Conservation (phyloP, 1,139 yeast genomes). For the Entelexis paramagnoliae region DNA sequence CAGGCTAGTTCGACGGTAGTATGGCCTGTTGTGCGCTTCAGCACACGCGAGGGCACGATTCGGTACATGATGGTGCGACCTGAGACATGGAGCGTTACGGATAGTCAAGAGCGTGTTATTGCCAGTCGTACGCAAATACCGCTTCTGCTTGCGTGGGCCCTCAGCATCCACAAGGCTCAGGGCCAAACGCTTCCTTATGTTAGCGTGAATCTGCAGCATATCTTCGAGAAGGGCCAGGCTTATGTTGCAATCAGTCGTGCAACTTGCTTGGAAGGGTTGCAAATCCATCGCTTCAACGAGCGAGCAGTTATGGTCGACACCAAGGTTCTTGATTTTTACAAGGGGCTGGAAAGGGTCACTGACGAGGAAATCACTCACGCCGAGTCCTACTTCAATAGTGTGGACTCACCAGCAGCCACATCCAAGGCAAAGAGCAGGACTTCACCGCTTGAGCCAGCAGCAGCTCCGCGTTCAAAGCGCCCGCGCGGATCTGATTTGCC, state of each 20-base stretch:
- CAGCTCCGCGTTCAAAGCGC: background rate
- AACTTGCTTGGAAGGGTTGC: constrained; percentile 65
- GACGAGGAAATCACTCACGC: constrained; percentile 14
- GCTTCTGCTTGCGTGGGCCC: constrained; percentile 83
- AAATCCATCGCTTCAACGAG: constrained; percentile 58
- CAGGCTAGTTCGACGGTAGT: constrained; percentile 27
- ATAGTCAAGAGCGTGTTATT: constrained; percentile 27
- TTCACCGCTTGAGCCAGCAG: background rate
- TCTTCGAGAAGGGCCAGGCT: constrained; percentile 91
- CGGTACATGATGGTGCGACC: constrained; percentile 62
- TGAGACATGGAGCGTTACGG: constrained; percentile 65
- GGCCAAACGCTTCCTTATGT: constrained; percentile 86
- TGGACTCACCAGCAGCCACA: background rate
- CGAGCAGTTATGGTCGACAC: constrained; percentile 50
- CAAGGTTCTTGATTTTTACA: constrained; percentile 53
- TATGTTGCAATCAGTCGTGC: constrained; percentile 90
- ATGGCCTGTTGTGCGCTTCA: constrained; percentile 65
- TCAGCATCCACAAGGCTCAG: constrained; percentile 91
- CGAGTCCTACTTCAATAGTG: constrained; percentile 6
- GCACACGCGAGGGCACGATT: constrained; percentile 56
- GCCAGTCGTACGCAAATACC: constrained; percentile 50
- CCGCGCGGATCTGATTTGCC: background rate
- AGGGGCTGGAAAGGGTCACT: constrained; percentile 9
- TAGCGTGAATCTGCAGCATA: constrained; percentile 61
- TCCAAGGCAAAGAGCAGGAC: background rate